phyloP scores from a whole-genome alignment of 2,329 filamentous ascomycete species.

The Uncinocarpus reesii region DNA sequence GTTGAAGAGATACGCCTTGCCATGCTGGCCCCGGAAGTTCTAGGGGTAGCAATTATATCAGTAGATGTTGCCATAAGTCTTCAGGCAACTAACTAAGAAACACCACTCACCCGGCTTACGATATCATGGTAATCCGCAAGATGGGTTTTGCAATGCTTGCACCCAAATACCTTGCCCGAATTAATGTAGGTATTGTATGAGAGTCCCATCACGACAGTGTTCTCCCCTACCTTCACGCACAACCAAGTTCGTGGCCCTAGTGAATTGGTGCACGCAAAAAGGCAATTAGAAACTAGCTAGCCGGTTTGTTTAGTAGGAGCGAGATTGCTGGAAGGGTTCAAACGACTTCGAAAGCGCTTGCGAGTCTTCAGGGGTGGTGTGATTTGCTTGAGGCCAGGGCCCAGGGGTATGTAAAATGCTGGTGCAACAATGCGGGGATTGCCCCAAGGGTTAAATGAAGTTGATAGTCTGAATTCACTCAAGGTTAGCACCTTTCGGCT shows the following conservation, averaged over 20 bases:
- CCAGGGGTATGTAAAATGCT: conserved; percentile 4
- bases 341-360: background rate
- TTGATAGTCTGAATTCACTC: background rate
- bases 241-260: background rate
- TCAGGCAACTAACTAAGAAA: background rate
- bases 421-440: conserved; percentile 3
- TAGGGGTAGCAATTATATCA: conserved; percentile 32
- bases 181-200: conserved; percentile 86
- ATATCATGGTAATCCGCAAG: conserved; percentile 93
- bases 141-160: conserved; percentile 91
- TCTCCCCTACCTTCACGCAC: conserved; percentile 11
- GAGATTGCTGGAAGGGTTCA: background rate
- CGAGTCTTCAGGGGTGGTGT: background rate
- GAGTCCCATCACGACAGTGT: conserved; percentile 57
- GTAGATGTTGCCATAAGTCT: background rate
- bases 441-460: background rate
- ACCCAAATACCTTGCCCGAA: conserved; percentile 79
- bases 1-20: conserved; percentile 95
- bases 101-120: conserved; percentile 65
- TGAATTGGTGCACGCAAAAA: background rate
- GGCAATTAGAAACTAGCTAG: background rate
- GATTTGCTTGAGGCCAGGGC: background rate
- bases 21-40: conserved; percentile 98
- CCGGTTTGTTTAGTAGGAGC: conserved; percentile 8
- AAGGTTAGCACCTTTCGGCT: background rate